Percentiles rank a stretch among this genome's conserved stretches.
phyloP scores from a whole-genome alignment of 331 rosid genomes.

The Rosa hybrid region DNA sequence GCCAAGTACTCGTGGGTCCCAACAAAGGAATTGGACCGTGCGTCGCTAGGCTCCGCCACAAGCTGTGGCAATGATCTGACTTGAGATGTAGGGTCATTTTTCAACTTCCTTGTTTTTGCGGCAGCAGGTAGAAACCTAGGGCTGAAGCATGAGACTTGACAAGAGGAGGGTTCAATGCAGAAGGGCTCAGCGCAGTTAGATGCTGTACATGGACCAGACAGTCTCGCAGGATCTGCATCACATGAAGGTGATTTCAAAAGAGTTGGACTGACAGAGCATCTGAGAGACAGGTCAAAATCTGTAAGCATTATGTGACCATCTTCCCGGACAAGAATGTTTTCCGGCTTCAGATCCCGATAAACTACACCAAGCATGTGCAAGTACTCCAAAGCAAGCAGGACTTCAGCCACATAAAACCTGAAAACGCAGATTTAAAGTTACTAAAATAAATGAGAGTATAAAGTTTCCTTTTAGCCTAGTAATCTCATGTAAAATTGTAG shows the following conservation, averaged over 20 bases:
- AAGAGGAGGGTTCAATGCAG: constrained; percentile 80
- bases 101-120: constrained; percentile 66
- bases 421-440: constrained; percentile 11
- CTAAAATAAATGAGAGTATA: background rate
- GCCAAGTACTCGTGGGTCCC: constrained; percentile 95
- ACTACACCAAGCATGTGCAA: constrained; percentile 99
- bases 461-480: background rate
- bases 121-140: constrained; percentile 73
- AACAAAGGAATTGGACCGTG: constrained; percentile 87
- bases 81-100: constrained; percentile 52
- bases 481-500: constrained; percentile 1
- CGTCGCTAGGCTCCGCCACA: constrained; percentile 86
- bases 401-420: constrained; percentile 98
- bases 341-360: constrained; percentile 94
- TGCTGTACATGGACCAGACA: constrained; percentile 69
- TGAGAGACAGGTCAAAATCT: constrained; percentile 87
- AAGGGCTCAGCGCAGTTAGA: constrained; percentile 87
- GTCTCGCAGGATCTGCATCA: constrained; percentile 46
- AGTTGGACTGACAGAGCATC: constrained; percentile 87
- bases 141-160: constrained; percentile 92
- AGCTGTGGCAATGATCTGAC: constrained; percentile 88
- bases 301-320: constrained; percentile 99
- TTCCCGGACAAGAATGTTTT: constrained; percentile 94
- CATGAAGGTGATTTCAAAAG: constrained; percentile 64
- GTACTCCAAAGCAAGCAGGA: constrained; percentile 93